Conservation (phyloP, 2,329 filamentous ascomycete species). For the Hawksworthiomyces lignivorus region DNA sequence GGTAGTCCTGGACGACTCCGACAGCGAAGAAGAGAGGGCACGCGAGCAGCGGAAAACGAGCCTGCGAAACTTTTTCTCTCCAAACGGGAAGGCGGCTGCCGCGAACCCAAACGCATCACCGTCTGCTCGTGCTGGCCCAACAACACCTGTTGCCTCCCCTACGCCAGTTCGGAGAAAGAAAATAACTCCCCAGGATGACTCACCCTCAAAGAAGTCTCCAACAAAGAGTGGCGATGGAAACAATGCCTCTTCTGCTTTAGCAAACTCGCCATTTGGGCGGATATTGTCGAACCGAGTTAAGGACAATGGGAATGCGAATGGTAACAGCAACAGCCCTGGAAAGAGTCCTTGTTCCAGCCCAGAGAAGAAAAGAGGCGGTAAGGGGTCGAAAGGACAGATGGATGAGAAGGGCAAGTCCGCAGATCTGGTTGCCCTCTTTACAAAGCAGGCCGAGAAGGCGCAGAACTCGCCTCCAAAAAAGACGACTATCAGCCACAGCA, state of each 20-base stretch:
- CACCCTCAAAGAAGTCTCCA: constrained; percentile 7
- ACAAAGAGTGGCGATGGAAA: constrained; percentile 13
- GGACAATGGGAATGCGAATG: constrained; percentile 3
- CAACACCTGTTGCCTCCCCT: constrained; percentile 29
- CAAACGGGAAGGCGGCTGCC: constrained; percentile 30
- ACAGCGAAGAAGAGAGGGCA: constrained; percentile 39
- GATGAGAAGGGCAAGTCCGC: constrained; percentile 45
- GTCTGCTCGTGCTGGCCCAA: neutral
- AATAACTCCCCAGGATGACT: constrained; percentile 11
- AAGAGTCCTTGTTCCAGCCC: constrained; percentile 39
- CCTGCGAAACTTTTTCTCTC: constrained; percentile 47
- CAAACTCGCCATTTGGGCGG: constrained; percentile 6
- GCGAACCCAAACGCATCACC: constrained; percentile 21
- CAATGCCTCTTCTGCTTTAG: constrained; percentile 9
- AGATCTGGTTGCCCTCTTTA: constrained; percentile 53
- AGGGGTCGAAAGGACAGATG: constrained; percentile 23
- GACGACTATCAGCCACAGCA: constrained; percentile 14
- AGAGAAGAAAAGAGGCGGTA: constrained; percentile 25
- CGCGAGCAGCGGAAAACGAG: constrained; percentile 32
- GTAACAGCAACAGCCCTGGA: constrained; percentile 13
- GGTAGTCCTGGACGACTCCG: constrained; percentile 45
- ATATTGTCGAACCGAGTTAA: constrained; percentile 10
- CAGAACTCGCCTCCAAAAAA: constrained; percentile 24
- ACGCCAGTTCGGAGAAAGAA: constrained; percentile 35
- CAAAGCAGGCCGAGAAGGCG: constrained; percentile 49